Base-by-base conservation (phyloP, 352 stramenopile species). In the Stephanocyclus meneghinianus region DNA sequence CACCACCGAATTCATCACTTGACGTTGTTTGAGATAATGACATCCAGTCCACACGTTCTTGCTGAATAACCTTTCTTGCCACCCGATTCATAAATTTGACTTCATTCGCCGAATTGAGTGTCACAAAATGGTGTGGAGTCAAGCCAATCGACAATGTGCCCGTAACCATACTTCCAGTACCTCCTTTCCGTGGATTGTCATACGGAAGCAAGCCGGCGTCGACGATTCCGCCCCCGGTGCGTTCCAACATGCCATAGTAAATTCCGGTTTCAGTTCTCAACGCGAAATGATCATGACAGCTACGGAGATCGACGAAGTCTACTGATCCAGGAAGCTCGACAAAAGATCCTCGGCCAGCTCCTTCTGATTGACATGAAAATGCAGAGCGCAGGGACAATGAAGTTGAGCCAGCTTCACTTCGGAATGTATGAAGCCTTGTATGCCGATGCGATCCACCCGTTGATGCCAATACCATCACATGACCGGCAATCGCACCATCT, bases 41-140 rank as follows among this genome's bases (percentile, higher is more conserved):
- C n/a, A 80, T 61, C 79, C 83, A 89, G 71, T 93, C 86, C 3
- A 93, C 81, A 13, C 79, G 78, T 81, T 93, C 88, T 71, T 88
- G 86, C 69, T 93, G 88, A 71, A 93, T 87, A 6, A 89, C 79
- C 48, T 88, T 89, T 67, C 83, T 74, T 10, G 88, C 85, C 8
- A 92, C 88, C 15, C 86, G 74, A 76, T 92, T 93, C 50, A 92
- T 80, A 57, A 92, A 93, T 50, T 80, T 63, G 1, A 93, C 85
- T 61, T 91, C 81, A 68, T 91, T 90, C 2, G 18, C 57, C 21
- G 73, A 83, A 42, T 47, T 86, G 4, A 93, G 73, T 0, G 81
- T 86, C 60, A 93, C 89, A 51, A 92, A 89, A 70, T 93, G 88
- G 74, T 92, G 78, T n/a, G 88, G 87, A 32, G 88, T 93, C 47